These are phyloP conservation scores for Colletotrichum australisinense DNA, from an alignment of 2,329 filamentous ascomycete genomes.

Conservation along the genomic window DNA sequence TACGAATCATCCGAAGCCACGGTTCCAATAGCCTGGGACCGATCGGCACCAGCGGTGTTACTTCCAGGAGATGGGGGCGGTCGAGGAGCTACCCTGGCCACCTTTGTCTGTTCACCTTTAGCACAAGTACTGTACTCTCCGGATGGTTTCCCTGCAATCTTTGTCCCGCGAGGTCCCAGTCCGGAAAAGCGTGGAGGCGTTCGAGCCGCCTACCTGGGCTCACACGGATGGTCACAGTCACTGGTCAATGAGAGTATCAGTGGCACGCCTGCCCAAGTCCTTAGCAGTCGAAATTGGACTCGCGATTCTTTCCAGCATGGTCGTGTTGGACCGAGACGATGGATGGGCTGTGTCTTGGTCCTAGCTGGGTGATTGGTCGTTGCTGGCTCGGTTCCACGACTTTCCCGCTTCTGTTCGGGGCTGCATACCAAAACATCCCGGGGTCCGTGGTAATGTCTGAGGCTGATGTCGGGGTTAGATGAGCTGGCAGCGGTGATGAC, in stretches of 20 bases:
- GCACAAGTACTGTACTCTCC: too few species aligned
- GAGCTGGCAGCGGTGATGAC: constrained; percentile 26
- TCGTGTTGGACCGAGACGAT: constrained; percentile 12
- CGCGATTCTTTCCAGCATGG: constrained; percentile 16
- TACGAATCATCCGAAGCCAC: neutral
- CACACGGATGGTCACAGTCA: neutral
- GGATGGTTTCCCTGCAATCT: neutral
- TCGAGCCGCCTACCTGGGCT: neutral
- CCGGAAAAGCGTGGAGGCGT: neutral
- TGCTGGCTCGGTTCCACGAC: constrained; percentile 13
- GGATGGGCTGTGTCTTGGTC: constrained; percentile 6
- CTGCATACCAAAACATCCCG: constrained; percentile 23
- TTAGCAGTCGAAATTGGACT: constrained; percentile 2
- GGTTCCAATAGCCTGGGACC: constrained; percentile 10
- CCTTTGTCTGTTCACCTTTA: neutral
- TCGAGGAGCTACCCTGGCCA: constrained; percentile 3
- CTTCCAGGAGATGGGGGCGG: constrained; percentile 2
- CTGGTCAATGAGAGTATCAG: neutral
- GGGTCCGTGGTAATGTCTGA: constrained; percentile 28
- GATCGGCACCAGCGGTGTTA: constrained; percentile 21
- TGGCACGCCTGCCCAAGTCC: neutral
- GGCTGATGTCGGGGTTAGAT: constrained; percentile 33
- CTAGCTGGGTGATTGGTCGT: constrained; percentile 18
- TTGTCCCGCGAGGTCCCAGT: constrained; percentile 6
- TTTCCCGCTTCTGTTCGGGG: constrained; percentile 30